phyloP scores from a whole-genome alignment of 371 early-diverging fungal species.

The Dentiscutata heterogama region DNA sequence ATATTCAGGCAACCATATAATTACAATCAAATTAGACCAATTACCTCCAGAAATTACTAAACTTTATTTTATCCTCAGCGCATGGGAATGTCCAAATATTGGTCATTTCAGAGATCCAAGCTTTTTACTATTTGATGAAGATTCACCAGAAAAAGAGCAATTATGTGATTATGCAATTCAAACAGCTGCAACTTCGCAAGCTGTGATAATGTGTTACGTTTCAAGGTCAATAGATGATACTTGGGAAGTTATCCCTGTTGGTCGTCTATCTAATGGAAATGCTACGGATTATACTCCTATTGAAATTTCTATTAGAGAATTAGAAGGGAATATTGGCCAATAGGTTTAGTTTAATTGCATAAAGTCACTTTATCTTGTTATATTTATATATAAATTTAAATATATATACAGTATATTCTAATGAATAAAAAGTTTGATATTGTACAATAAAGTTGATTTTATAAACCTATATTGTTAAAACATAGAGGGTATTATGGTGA shows the following conservation, averaged over 20 bases:
- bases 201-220: slow-evolving; percentile 37
- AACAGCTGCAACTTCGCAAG: slow-evolving; percentile 31
- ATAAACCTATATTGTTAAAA: too few species aligned
- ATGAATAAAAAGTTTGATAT: too few species aligned
- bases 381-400: too few species aligned
- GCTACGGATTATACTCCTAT: slow-evolving; percentile 21
- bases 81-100: slow-evolving; percentile 38
- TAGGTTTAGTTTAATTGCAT: too few species aligned
- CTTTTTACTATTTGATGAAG: slow-evolving; percentile 35
- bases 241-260: slow-evolving; percentile 24
- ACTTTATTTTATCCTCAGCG: slow-evolving; percentile 41
- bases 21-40: slow-evolving; percentile 16
- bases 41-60: neutral
- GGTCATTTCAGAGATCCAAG: slow-evolving; percentile 27
- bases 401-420: too few species aligned
- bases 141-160: neutral
- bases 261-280: slow-evolving; percentile 34
- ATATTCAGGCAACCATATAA: slow-evolving; percentile 34
- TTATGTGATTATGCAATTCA: slow-evolving; percentile 28
- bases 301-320: neutral
- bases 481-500: too few species aligned
- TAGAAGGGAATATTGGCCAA: neutral
- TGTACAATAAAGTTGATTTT: too few species aligned
- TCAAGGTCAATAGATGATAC: neutral
- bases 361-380: too few species aligned